Evolutionary conservation across 805 yeast genomes (phyloP), one percentile per base, ranked within the genome.

Genomic region (Yarrowia yakushimensis): DNA sequence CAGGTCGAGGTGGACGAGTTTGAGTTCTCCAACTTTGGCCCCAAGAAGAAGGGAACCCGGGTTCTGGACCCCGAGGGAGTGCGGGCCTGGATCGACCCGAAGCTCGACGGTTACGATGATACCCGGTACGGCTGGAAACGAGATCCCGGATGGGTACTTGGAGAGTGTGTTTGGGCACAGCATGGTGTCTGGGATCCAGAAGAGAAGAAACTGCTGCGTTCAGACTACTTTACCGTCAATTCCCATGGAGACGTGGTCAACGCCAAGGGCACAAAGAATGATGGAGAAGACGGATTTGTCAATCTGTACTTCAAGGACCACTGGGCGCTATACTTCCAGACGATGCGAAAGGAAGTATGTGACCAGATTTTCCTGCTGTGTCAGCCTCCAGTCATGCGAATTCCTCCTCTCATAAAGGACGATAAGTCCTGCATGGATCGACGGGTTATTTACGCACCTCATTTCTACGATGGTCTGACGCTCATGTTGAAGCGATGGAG

Each of bases 391-490:
- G 94, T 88, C 1, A 76, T 92, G 65, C 86, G 84, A 67, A 70
- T 80, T 3, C 97, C 97, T 0, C 97, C 97, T 2, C 71, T 74
- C 11, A 72, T 89, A 65, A 79, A 78, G 64, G 80, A 79, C 33
- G 50, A 41, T 37, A 65, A 69, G 71, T 77, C 3, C 70, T 85
- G n/a, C 82, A 70, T 87, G 13, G 93, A 87, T 68, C 70, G 77
- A 0, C 81, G 81, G 60, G 86, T 92, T 0, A 82, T 86, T 0
- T 85, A 85, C 66, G 83, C 94, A 15, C 92, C 94, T 1, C 97
- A 92, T 74, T 92, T 85, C 72, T 92, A 92, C 71, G 97, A 92
- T 72, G 97, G 97, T 0, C 81, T 91, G 84, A 87, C 97, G 1
- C 76, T 92, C 33, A 85, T 92, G 90, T 87, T 87, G 73, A 89